A percentile compares a stretch with the other conserved stretches of the same genome.
phyloP scores from a whole-genome alignment of 1,139 yeast genomes.

The Hansenula sp. region DNA sequence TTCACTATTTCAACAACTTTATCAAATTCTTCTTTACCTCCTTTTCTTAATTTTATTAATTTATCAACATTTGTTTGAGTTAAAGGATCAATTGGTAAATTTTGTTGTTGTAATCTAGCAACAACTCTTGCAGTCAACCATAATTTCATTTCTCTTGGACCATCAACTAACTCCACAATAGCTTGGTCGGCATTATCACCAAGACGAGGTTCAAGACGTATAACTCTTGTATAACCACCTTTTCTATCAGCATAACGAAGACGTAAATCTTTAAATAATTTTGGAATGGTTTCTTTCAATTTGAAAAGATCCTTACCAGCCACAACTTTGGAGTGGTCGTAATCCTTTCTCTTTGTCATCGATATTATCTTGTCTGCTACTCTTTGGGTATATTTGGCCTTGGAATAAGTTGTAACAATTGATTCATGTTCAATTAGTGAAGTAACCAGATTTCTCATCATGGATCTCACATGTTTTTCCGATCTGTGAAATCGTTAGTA shows the following conservation, averaged over 20 bases:
- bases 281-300: slow-evolving; percentile 45
- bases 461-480: slow-evolving; percentile 40
- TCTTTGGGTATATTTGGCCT: slow-evolving; percentile 54
- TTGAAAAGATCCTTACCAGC: slow-evolving; percentile 34
- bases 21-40: slow-evolving; percentile 52
- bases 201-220: slow-evolving; percentile 78
- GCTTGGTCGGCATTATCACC: slow-evolving; percentile 94
- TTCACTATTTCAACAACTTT: slow-evolving; percentile 66
- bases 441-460: slow-evolving; percentile 58
- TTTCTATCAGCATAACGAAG: slow-evolving; percentile 57
- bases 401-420: slow-evolving; percentile 65
- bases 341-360: slow-evolving; percentile 25
- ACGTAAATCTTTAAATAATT: slow-evolving; percentile 60
- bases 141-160: slow-evolving; percentile 67
- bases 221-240: slow-evolving; percentile 85
- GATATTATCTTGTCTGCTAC: slow-evolving; percentile 19
- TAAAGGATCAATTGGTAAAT: slow-evolving; percentile 53
- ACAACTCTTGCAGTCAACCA: slow-evolving; percentile 78
- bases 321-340: slow-evolving; percentile 24
- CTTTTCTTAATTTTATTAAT: slow-evolving; percentile 39
- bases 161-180: slow-evolving; percentile 82
- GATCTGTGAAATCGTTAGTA: slow-evolving; percentile 11
- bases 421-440: slow-evolving; percentile 66
- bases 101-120: slow-evolving; percentile 71
- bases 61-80: slow-evolving; percentile 56